Conservation (phyloP, 106 monocot genomes). For the Acorus calamus region DNA sequence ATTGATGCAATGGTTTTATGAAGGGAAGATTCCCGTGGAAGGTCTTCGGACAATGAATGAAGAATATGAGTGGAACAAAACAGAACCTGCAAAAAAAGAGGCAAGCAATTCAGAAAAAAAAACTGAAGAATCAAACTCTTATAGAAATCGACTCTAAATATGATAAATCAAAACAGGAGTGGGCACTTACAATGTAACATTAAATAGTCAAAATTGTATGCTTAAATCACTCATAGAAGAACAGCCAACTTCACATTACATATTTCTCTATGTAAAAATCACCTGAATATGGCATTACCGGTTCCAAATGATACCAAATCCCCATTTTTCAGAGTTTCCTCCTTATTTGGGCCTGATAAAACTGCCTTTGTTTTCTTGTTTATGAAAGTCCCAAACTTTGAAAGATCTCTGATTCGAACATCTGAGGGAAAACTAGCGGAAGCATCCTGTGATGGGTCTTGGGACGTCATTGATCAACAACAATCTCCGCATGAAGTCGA, state of each 20-base stretch:
- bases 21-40: slow-evolving; percentile 19
- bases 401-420: slow-evolving; percentile 57
- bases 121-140: not conserved
- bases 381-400: slow-evolving; percentile 82
- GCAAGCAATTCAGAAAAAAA: not conserved
- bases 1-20: slow-evolving; percentile 50
- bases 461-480: slow-evolving; percentile 48
- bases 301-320: slow-evolving; percentile 83
- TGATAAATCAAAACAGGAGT: too few relatives aligned
- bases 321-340: slow-evolving; percentile 35
- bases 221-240: too few relatives aligned
- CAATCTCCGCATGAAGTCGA: slow-evolving; percentile 79
- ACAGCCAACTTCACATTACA: too few relatives aligned
- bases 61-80: slow-evolving; percentile 39
- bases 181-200: too few relatives aligned
- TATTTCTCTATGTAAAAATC: not conserved
- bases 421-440: slow-evolving; percentile 8
- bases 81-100: slow-evolving; percentile 47
- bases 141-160: not conserved
- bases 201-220: too few relatives aligned
- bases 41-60: slow-evolving; percentile 19
- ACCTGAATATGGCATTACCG: slow-evolving; percentile 87
- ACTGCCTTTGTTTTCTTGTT: slow-evolving; percentile 50
- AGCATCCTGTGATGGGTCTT: slow-evolving; percentile 9
- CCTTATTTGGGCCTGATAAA: slow-evolving; percentile 43